These are phyloP conservation scores for Botrytis deweyae DNA, from an alignment of 2,329 filamentous ascomycete genomes.

Conservation along the genomic window DNA sequence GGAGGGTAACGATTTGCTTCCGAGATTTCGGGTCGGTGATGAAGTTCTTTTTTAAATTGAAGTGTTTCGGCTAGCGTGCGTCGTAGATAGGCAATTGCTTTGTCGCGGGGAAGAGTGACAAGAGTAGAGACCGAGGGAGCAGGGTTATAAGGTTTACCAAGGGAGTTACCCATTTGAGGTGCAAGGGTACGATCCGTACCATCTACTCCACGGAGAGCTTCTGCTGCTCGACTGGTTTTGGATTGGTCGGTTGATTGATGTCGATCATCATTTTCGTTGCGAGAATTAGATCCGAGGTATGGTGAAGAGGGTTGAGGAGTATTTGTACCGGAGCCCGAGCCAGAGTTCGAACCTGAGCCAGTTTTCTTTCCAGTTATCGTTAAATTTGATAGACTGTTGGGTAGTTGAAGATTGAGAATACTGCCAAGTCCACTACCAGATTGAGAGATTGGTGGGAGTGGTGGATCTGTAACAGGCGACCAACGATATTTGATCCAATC, in stretches of 20 bases:
- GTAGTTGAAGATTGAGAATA: constrained; percentile 37
- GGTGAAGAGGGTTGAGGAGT: constrained; percentile 23
- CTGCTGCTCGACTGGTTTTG: constrained; percentile 34
- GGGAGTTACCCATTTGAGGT: constrained; percentile 35
- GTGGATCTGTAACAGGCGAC: constrained; percentile 71
- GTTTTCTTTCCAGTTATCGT: constrained; percentile 35
- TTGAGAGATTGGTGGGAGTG: constrained; percentile 54
- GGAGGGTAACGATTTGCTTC: constrained; percentile 76
- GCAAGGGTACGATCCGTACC: constrained; percentile 37
- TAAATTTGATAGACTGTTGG: constrained; percentile 37
- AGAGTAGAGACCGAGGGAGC: constrained; percentile 37
- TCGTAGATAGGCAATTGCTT: constrained; percentile 62
- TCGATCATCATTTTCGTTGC: constrained; percentile 33
- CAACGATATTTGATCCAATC: constrained; percentile 77
- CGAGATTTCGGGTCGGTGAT: constrained; percentile 59
- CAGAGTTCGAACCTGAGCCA: constrained; percentile 4
- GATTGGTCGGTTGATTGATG: constrained; percentile 26
- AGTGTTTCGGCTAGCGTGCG: constrained; percentile 71
- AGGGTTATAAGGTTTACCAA: constrained; percentile 30
- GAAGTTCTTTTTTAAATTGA: constrained; percentile 73
- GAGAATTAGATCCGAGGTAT: constrained; percentile 23
- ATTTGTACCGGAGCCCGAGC: constrained; percentile 23
- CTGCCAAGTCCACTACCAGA: constrained; percentile 42
- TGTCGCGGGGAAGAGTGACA: constrained; percentile 39
- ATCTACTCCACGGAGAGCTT: constrained; percentile 31